Evolutionary conservation across 2,329 filamentous ascomycete species (phyloP).

Genomic region (Diplodia intermedia): DNA sequence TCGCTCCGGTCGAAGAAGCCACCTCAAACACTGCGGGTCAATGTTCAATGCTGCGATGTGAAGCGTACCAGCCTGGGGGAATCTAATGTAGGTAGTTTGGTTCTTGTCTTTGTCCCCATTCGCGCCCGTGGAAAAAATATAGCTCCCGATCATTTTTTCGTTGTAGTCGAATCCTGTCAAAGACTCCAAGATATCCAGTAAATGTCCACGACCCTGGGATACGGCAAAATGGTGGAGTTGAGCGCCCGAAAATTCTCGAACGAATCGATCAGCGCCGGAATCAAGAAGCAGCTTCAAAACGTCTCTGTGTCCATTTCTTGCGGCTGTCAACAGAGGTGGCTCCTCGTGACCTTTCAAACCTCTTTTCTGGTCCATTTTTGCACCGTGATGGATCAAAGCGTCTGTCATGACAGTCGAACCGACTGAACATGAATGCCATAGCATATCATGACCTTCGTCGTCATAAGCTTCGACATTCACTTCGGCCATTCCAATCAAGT

Average conservation of each 20-base stretch:
- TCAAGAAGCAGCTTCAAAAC: background rate
- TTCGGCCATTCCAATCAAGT: background rate
- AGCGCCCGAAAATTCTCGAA: background rate
- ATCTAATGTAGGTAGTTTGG: no score
- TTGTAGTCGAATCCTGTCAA: background rate
- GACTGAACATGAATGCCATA: background rate
- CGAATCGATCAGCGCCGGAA: background rate
- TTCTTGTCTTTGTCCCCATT: no score
- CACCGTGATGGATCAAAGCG: background rate
- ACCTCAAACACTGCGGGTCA: background rate
- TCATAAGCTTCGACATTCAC: background rate
- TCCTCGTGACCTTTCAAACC: background rate
- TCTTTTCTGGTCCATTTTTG: background rate
- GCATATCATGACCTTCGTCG: background rate
- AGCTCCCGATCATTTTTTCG: background rate
- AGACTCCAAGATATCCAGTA: background rate
- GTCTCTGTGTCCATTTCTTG: background rate
- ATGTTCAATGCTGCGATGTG: background rate
- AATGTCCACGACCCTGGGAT: background rate
- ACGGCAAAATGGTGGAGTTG: background rate
- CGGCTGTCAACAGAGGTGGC: background rate
- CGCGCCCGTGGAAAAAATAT: accelerated
- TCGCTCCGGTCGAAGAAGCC: background rate
- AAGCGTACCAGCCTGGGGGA: background rate
- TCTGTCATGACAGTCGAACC: background rate